Evolutionary conservation across 1,284 basidiomycete species (phyloP), one percentile per base, ranked within the genome.

Genomic region (Lentinula novae-zelandiae): DNA sequence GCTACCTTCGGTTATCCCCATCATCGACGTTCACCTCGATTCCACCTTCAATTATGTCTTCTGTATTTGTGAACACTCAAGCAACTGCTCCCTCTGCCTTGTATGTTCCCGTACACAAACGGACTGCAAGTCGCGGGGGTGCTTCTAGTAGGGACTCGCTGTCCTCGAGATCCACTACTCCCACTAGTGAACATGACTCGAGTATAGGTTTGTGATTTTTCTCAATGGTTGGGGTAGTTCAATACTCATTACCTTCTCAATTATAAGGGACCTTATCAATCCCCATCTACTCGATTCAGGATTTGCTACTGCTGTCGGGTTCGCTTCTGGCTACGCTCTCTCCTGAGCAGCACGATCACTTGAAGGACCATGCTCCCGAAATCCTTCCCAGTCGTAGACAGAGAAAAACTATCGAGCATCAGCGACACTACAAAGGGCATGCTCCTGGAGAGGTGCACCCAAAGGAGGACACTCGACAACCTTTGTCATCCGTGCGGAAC

Each of bases 51-150:
- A 33, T 13, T 42, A 55, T 46, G 42, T 44, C 54, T 60, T 62
- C 53, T 58, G 56, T 60, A 44, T 66, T 66, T 15, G 61, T 63
- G 51, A 63, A 66, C 49, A 40, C 64, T 49, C 44, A 54, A 40
- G 20, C 20, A 38, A 66, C 63, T 34, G 48, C 64, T 9, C n/a
- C 20, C 20, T 33, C 65, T 20, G 64, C 65, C 40, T 61, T 70
- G 36, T 73, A 75, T 51, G 63, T 73, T 12, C 72, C 73, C 44
- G 66, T 73, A 0, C 73, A 75, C 60, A 73, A 68, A 60, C 70
- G 73, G 13, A 39, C 36, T 39, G 10, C 36, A 15, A 60, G 57
- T 56, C 39, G 44, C 36, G 49, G 57, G 22, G 13, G n/a, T 5
- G 31, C 52, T 48, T 48, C 49, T 20, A 50, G 12, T 54, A 33